Conservation (phyloP, 768 basidiomycete genomes). For the Naganishia friedmannii region DNA sequence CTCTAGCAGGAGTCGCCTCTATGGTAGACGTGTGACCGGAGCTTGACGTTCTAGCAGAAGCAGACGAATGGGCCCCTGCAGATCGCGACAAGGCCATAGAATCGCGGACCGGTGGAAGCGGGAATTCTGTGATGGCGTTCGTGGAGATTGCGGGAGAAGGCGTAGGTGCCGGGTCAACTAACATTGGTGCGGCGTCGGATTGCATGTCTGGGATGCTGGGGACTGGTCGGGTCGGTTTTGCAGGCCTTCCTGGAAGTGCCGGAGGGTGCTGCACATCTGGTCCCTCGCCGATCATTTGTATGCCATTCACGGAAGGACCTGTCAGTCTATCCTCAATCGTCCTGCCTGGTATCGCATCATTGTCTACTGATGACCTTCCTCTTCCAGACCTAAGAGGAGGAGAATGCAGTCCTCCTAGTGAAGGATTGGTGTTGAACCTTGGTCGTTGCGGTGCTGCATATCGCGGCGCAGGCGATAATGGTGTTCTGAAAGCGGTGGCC, state of each 20-base stretch:
- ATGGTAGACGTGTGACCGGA: neutral
- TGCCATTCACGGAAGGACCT: neutral
- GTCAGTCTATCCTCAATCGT: neutral
- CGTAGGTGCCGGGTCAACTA: neutral
- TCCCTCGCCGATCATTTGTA: neutral
- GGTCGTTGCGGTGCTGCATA: neutral
- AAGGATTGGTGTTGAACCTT: slow-evolving; percentile 10
- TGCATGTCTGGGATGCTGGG: neutral
- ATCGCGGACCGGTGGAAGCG: slow-evolving; percentile 4
- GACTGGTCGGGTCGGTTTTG: neutral
- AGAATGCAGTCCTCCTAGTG: neutral
- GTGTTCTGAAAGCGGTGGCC: neutral
- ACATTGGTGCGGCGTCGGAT: neutral
- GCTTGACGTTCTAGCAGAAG: neutral
- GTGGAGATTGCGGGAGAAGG: slow-evolving; percentile 12
- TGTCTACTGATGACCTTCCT: neutral
- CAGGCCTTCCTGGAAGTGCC: neutral
- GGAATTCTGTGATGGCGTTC: slow-evolving; percentile 5
- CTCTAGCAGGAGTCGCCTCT: neutral
- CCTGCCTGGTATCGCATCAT: neutral
- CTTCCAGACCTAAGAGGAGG: neutral
- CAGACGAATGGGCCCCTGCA: neutral
- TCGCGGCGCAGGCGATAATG: slow-evolving; percentile 12
- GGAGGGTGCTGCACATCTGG: neutral
- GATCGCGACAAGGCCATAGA: neutral